Percentiles rank a stretch among this genome's conserved stretches.
phyloP scores from a whole-genome alignment of 306 rosid genomes.

The Boehmeria nivea region DNA sequence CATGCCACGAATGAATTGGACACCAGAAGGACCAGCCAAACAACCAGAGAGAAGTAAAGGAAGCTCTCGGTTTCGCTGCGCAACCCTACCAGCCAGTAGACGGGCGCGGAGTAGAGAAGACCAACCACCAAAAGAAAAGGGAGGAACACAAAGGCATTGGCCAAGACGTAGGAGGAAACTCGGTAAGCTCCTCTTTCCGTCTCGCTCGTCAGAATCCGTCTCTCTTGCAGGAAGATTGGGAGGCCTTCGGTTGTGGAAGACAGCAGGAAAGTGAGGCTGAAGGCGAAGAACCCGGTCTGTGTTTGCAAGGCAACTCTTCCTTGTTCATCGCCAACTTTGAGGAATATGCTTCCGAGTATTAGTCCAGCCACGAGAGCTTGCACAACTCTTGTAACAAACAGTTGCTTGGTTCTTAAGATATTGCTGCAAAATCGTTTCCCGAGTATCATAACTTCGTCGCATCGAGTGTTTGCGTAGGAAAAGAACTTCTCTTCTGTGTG shows the following conservation, averaged over 20 bases:
- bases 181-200: conserved; percentile 51
- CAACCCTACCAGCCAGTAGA: conserved; percentile 47
- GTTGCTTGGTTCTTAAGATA: conserved; percentile 85
- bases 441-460: conserved; percentile 56
- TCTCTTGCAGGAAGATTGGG: conserved; percentile 51
- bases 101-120: conserved; percentile 36
- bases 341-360: conserved; percentile 43
- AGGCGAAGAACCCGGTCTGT: conserved; percentile 47
- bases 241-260: conserved; percentile 55
- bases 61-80: conserved; percentile 28
- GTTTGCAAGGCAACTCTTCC: conserved; percentile 31
- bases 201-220: conserved; percentile 39
- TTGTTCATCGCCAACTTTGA: conserved; percentile 33
- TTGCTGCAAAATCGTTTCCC: conserved; percentile 80
- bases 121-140: conserved; percentile 46
- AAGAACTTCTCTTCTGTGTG: conserved; percentile 32
- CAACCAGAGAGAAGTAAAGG: conserved; percentile 46
- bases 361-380: conserved; percentile 49
- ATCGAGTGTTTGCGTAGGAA: conserved; percentile 44
- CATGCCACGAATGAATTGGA: conserved; percentile 88
- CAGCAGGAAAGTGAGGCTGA: conserved; percentile 58
- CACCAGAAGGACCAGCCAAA: conserved; percentile 55
- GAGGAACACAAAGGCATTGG: conserved; percentile 40
- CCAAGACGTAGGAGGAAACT: conserved; percentile 47
- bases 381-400: conserved; percentile 43